A percentile compares a stretch with the other conserved stretches of the same genome.
These are phyloP conservation scores for Penicillium fimorum DNA, from an alignment of 495 filamentous ascomycete species.

Conservation along the genomic window DNA sequence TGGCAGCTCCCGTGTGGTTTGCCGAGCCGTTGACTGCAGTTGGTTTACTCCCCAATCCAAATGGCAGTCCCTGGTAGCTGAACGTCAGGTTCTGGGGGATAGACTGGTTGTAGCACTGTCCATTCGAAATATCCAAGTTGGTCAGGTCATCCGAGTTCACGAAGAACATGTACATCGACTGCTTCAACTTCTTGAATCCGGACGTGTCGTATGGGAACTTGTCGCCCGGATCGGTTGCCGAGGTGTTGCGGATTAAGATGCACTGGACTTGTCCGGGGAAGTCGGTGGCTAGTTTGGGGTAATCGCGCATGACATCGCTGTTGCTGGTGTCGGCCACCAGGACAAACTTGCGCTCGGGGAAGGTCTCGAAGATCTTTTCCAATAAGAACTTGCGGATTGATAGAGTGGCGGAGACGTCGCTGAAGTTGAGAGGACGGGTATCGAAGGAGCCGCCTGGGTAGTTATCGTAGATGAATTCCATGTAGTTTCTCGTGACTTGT, in stretches of 20 bases:
- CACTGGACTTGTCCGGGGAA: slow-evolving; percentile 73
- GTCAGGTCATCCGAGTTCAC: slow-evolving; percentile 64
- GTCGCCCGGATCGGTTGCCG: slow-evolving; percentile 58
- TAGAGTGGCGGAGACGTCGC: slow-evolving; percentile 66
- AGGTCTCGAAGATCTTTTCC: slow-evolving; percentile 70
- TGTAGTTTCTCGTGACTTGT: slow-evolving; percentile 73
- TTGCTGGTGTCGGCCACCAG: slow-evolving; percentile 77
- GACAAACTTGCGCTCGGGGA: slow-evolving; percentile 70
- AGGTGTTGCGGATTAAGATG: slow-evolving; percentile 74
- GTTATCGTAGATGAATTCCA: slow-evolving; percentile 74
- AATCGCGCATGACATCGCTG: slow-evolving; percentile 72
- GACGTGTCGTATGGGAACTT: slow-evolving; percentile 72
- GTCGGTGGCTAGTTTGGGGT: slow-evolving; percentile 62
- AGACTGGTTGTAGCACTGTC: slow-evolving; percentile 63
- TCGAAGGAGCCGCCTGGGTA: slow-evolving; percentile 74
- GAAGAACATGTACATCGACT: slow-evolving; percentile 77
- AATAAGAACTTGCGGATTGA: slow-evolving; percentile 67
- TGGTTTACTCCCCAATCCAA: slow-evolving; percentile 18
- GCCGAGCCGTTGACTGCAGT: slow-evolving; percentile 18
- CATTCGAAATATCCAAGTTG: slow-evolving; percentile 64
- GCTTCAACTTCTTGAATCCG: slow-evolving; percentile 62
- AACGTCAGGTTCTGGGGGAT: slow-evolving; percentile 69
- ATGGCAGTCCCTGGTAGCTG: slow-evolving; percentile 60
- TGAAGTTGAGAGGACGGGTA: slow-evolving; percentile 76
- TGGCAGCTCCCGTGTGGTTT: slow-evolving; percentile 22